Base-by-base conservation (phyloP, 192 early-diverging fungal species). In the Coemansia aciculifera region DNA sequence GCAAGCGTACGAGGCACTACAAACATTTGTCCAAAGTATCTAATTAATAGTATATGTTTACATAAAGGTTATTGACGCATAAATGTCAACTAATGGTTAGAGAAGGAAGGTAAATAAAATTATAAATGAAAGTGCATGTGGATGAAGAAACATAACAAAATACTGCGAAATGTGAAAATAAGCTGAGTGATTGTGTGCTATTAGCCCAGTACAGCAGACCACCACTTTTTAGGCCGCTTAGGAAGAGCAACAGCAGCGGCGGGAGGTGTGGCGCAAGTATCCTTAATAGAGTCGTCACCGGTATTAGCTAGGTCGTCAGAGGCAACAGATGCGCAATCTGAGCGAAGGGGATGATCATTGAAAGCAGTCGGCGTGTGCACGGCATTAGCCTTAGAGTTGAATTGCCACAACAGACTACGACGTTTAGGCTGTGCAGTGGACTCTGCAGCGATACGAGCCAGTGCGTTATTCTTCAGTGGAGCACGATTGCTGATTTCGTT, bases 161-260 rank as follows among this genome's bases (percentile, higher is more conserved):
- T 46, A 23, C 11, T 6, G 13, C 3, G 5, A 64, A 51, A 23
- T 2, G 34, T 36, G 34, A 9, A 36, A 36, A 36, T 36, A 36
- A 9, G 34, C 34, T 36, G 43, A 44, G 37, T 31, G 17, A 32
- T 31, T 32, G 29, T 11, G 7, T 8, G 21, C 23, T 4, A 9
- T 54, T 66, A 80, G 9, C 73, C 73, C 23, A 80, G 66, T 34
- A 80, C 67, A 10, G 68, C 52, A 13, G 73, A 73, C 78, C 78
- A 81, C 78, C 78, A 81, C 43, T 72, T 81, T 36, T 65, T 72
- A 2, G 73, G 36, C 11, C 63, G 63, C 34, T 64, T 54, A 13
- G 51, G 27, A 24, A 29, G 63, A 17, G 15, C 11, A 52, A 31
- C 19, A 19, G 44, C 44, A 48, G 44, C 44, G 15, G 44, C 2